Evolutionary conservation across 345 rosid genomes (phyloP).

Genomic region (Raphanus raphanistrum): DNA sequence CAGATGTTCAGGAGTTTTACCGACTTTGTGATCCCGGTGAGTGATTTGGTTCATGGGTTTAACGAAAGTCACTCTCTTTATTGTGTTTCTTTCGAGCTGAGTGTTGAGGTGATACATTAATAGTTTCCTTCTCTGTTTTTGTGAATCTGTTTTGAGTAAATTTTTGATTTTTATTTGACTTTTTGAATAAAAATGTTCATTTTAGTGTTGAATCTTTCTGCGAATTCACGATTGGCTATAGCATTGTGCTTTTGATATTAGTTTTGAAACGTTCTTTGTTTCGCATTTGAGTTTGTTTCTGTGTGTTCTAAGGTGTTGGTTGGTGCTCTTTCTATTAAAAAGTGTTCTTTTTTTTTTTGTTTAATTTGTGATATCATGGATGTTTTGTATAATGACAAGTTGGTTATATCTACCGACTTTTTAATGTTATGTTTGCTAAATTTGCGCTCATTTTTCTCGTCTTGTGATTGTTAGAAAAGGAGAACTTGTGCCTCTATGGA

Average conservation of each 20-base stretch:
- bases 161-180: constrained; percentile 34
- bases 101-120: constrained; percentile 19
- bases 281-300: no score
- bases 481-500: constrained; percentile 83
- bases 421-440: not conserved
- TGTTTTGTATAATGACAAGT: not conserved
- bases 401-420: not conserved
- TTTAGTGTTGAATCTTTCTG: not conserved
- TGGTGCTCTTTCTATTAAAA: no score
- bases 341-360: not conserved
- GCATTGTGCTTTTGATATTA: not conserved
- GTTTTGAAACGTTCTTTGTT: no score
- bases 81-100: not conserved
- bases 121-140: constrained; percentile 5
- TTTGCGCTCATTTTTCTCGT: not conserved
- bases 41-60: constrained; percentile 23
- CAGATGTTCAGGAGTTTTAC: constrained; percentile 71
- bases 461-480: constrained; percentile 60
- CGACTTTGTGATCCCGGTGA: constrained; percentile 81
- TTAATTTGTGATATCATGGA: not conserved
- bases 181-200: not conserved
- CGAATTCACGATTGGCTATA: not conserved
- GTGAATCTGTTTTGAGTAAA: constrained; percentile 6
- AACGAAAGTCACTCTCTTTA: not conserved
- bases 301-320: no score